phyloP scores from a whole-genome alignment of 345 rosid species.

The Sisymbrium irio region DNA sequence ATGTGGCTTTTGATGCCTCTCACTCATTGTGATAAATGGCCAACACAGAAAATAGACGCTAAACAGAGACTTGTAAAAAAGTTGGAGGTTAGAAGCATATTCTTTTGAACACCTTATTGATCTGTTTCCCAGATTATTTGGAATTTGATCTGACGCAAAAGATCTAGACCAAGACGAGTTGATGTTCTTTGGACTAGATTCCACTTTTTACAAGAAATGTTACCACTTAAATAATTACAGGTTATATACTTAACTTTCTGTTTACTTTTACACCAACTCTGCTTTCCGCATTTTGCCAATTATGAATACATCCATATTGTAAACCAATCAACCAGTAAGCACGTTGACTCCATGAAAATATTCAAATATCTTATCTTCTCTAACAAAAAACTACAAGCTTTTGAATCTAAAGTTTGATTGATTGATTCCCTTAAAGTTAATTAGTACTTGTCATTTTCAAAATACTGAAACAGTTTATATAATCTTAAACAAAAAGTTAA shows the following conservation, averaged over 20 bases:
- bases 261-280: no score
- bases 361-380: not conserved
- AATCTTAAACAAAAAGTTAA: conserved; percentile 33
- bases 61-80: not conserved
- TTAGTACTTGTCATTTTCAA: conserved; percentile 17
- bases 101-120: conserved; percentile 43
- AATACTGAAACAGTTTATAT: conserved; percentile 5
- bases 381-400: not conserved
- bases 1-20: not conserved
- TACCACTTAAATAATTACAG: no score
- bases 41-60: not conserved
- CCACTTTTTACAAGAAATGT: no score
- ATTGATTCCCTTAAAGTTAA: conserved; percentile 7
- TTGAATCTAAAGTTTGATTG: conserved; percentile 13
- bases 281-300: no score
- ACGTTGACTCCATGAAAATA: not conserved
- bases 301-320: no score
- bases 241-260: no score
- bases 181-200: no score
- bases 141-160: no score
- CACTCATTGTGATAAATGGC: conserved; percentile 8
- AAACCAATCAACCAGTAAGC: not conserved
- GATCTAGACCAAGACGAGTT: no score
- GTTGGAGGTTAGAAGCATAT: not conserved
- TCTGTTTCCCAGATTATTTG: no score